Percentiles rank a stretch among this genome's conserved stretches.
Evolutionary conservation across 352 stramenopile genomes (phyloP).

Genomic region (Globisporangium solare): DNA sequence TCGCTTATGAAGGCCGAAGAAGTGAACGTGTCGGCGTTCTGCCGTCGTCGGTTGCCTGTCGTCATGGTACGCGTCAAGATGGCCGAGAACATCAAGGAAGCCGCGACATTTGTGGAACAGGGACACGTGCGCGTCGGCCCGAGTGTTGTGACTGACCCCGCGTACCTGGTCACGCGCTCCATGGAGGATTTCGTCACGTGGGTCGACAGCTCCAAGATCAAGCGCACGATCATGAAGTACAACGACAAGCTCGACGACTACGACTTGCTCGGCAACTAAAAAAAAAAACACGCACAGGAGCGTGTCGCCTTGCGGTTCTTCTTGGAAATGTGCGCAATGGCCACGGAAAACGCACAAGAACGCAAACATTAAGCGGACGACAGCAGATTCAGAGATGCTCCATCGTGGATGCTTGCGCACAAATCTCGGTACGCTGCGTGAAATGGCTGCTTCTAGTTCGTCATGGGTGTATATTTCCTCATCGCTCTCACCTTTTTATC

Average conservation of each 20-base stretch:
- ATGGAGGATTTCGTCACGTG: conserved; percentile 99
- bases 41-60: conserved; percentile 94
- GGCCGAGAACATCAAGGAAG: conserved; percentile 97
- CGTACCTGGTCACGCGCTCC: conserved; percentile 95
- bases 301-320: background rate
- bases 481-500: background rate
- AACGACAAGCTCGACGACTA: conserved; percentile 99
- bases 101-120: conserved; percentile 97
- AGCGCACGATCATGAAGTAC: conserved; percentile 97
- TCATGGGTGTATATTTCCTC: background rate
- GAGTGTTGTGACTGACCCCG: conserved; percentile 93
- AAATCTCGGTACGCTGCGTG: background rate
- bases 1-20: conserved; percentile 97
- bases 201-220: conserved; percentile 98
- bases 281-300: background rate
- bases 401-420: no score
- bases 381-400: no score
- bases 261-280: conserved; percentile 96
- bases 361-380: no score
- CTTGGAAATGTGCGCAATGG: background rate
- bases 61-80: conserved; percentile 99
- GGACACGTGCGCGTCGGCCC: conserved; percentile 94
- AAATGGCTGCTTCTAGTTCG: no score
- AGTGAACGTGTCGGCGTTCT: conserved; percentile 94
- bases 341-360: no score